phyloP scores from a whole-genome alignment of 345 rosid species.

The Turritis glabra region DNA sequence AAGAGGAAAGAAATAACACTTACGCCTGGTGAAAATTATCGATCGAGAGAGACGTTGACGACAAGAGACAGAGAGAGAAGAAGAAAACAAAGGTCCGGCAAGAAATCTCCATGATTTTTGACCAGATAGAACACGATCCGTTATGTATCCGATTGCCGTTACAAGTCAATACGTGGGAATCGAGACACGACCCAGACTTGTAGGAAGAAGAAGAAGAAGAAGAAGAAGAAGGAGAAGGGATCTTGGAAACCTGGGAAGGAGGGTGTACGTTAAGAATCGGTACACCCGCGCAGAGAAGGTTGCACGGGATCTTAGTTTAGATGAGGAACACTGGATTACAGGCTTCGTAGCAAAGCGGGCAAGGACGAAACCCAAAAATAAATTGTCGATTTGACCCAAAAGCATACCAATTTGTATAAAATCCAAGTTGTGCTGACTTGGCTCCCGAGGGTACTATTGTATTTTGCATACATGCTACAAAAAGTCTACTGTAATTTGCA shows the following conservation, averaged over 20 bases:
- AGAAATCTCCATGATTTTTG: conserved; percentile 54
- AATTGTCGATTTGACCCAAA: conserved; percentile 4
- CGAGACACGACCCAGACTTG: conserved; percentile 5
- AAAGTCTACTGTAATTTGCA: background rate
- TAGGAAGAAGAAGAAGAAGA: background rate
- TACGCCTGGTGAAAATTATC: conserved; percentile 77
- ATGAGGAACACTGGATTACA: conserved; percentile 35
- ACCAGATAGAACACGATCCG: conserved; percentile 39
- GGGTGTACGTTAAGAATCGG: conserved; percentile 62
- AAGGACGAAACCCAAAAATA: background rate
- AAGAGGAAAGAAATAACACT: conserved; percentile 36
- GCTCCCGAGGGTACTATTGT: background rate
- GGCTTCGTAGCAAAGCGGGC: conserved; percentile 9
- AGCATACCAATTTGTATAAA: background rate
- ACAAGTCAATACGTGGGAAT: conserved; percentile 29
- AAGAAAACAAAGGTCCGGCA: conserved; percentile 39
- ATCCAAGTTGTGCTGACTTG: conserved; percentile 6
- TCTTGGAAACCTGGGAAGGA: conserved; percentile 43
- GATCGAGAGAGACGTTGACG: conserved; percentile 55
- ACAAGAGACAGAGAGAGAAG: conserved; percentile 46
- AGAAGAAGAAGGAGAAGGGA: conserved; percentile 30
- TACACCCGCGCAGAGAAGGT: conserved; percentile 38
- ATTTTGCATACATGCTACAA: background rate
- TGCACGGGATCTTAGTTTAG: conserved; percentile 21
- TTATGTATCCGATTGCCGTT: conserved; percentile 34